These are phyloP conservation scores for Balamuthia mandrillaris DNA, from an alignment of 208 protist species.

Conservation along the genomic window DNA sequence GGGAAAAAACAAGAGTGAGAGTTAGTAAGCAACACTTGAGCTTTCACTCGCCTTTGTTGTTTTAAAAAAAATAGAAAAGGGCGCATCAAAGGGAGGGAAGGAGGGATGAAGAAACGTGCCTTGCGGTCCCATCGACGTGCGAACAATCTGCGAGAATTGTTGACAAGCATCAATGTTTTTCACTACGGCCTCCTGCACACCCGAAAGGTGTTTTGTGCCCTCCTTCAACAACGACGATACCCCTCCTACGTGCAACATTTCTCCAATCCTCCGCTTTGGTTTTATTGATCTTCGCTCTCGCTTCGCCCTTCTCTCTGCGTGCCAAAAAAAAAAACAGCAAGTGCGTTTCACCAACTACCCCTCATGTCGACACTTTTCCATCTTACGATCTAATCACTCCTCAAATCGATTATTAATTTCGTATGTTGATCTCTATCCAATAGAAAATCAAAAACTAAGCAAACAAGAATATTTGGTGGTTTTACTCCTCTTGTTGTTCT, in stretches of 20 bases:
- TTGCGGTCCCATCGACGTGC: constrained; percentile 97
- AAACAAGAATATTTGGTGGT: neutral
- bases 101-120: constrained; percentile 49
- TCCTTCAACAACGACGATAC: constrained; percentile 60
- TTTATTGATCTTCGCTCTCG: too few species aligned
- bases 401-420: neutral
- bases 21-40: neutral
- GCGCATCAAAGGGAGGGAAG: neutral
- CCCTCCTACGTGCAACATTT: constrained; percentile 40
- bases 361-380: neutral
- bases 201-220: constrained; percentile 74
- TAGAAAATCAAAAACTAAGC: neutral
- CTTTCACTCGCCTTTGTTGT: neutral
- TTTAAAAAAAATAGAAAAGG: constrained; percentile 1
- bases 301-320: too few species aligned
- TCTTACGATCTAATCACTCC: neutral
- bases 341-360: neutral
- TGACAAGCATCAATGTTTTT: constrained; percentile 97
- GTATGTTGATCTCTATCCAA: neutral
- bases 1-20: neutral
- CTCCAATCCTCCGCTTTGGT: too few species aligned
- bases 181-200: constrained; percentile 92
- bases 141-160: constrained; percentile 92
- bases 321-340: too few species aligned
- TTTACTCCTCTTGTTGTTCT: neutral